Evolutionary conservation across 306 rosid genomes (phyloP), one percentile per base, ranked within the genome.

Genomic region (Cucumis hystrix): DNA sequence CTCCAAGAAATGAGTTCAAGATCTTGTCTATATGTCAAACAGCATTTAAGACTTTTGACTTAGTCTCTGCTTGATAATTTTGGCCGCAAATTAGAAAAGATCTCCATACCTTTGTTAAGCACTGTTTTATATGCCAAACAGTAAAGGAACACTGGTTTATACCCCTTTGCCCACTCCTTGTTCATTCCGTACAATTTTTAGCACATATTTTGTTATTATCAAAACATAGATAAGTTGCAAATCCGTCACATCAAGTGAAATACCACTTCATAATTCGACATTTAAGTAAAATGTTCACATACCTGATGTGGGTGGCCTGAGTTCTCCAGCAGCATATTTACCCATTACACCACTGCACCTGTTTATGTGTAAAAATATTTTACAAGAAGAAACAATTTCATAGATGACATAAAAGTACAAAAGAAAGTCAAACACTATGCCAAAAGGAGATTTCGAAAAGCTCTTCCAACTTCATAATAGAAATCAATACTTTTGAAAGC

Each of bases 321-420:
- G 97, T 84, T 94, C 98, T 84, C 97, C 98, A 21, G 97, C 96
- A 85, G 96, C 92, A 87, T 94, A 94, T 88, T 92, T 94, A 70
- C 98, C 98, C 98, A 94, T 92, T 81, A 94, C 97, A 73, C 98
- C 98, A 75, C 98, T 94, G 83, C 98, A 94, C 98, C 98, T 94
- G 95, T 85, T 66, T 75, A 75, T 69, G 79, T 43, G 68, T 15
- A 61, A 76, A 76, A 56, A 40, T 45, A n/a, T 69, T 69, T 45
- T 10, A 11, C 55, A 40, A 66, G 30, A 40, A 66, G 52, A 40
- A 66, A 66, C 1, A 65, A 18, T 66, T 18, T 45, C 56, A 68
- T 68, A 40, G 9, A 69, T 20, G 57, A 69, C 33, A 45, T 43
- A 21, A 37, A 43, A 58, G 17, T 7, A 43, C 47, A 81, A 39